Percentiles rank a stretch among this genome's conserved stretches.
Conservation (phyloP, 129 eudicot genomes). For the Sambucus nigra region DNA sequence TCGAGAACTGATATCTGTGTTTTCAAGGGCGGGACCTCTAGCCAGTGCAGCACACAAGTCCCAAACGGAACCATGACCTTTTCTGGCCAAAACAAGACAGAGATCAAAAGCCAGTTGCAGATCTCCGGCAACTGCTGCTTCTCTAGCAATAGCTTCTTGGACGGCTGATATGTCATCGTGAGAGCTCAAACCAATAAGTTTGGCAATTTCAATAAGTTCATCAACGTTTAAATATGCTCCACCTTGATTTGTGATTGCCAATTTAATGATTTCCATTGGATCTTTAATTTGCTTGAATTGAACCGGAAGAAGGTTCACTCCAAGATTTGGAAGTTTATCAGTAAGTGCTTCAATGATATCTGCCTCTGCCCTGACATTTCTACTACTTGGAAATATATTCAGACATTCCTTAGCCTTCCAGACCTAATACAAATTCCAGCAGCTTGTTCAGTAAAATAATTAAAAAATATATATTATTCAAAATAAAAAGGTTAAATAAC, state of each 20-base stretch:
- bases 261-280: slow-evolving; percentile 83
- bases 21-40: slow-evolving; percentile 82
- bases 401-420: slow-evolving; percentile 98
- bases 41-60: slow-evolving; percentile 96
- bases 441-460: slow-evolving; percentile 8
- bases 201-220: slow-evolving; percentile 80
- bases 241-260: slow-evolving; percentile 75
- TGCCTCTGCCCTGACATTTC: slow-evolving; percentile 71
- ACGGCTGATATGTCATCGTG: slow-evolving; percentile 83
- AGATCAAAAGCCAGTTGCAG: slow-evolving; percentile 87
- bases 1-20: slow-evolving; percentile 61
- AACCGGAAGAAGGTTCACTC: slow-evolving; percentile 78
- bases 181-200: slow-evolving; percentile 85
- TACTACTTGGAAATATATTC: slow-evolving; percentile 64
- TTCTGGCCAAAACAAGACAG: slow-evolving; percentile 77
- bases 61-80: slow-evolving; percentile 92
- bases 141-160: slow-evolving; percentile 97
- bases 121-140: slow-evolving; percentile 98
- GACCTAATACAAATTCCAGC: slow-evolving; percentile 46
- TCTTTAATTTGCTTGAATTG: slow-evolving; percentile 91
- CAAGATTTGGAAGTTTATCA: slow-evolving; percentile 78
- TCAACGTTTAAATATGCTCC: slow-evolving; percentile 85
- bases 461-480: neutral
- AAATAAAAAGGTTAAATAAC: no score
- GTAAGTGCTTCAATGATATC: slow-evolving; percentile 85